Percentiles rank a stretch among this genome's conserved stretches.
Conservation (phyloP, 2,329 filamentous ascomycete species). For the Alternaria sp. region DNA sequence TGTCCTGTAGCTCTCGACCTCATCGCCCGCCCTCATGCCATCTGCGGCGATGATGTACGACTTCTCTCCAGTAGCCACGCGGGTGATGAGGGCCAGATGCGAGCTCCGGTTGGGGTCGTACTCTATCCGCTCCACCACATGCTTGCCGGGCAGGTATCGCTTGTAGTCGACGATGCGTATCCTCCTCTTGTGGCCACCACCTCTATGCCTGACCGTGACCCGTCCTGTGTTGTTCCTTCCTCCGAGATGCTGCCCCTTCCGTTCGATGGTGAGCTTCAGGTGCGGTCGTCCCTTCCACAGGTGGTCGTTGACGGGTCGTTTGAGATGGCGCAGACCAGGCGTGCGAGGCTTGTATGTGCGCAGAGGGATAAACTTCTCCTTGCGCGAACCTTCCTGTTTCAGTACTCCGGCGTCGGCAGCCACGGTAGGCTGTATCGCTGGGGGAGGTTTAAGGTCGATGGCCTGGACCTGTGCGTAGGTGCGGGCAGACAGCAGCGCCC, state of each 20-base stretch:
- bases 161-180: conserved; percentile 92
- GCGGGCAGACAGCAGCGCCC: conserved; percentile 56
- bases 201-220: conserved; percentile 88
- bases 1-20: conserved; percentile 87
- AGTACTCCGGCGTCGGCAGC: conserved; percentile 33
- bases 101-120: conserved; percentile 93
- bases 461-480: conserved; percentile 58
- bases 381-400: conserved; percentile 35
- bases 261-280: conserved; percentile 82
- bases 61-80: conserved; percentile 74
- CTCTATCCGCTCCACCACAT: conserved; percentile 91
- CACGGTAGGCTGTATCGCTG: conserved; percentile 42
- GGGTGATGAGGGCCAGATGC: conserved; percentile 86
- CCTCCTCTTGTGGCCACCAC: conserved; percentile 88
- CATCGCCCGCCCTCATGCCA: conserved; percentile 88
- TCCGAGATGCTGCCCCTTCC: conserved; percentile 91
- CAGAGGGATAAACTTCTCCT: conserved; percentile 57
- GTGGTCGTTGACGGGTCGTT: conserved; percentile 92
- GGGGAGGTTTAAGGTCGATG: conserved; percentile 44
- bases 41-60: conserved; percentile 96
- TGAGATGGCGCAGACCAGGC: conserved; percentile 88
- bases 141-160: conserved; percentile 77
- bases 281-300: conserved; percentile 92
- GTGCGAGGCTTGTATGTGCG: conserved; percentile 93
- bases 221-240: conserved; percentile 87